Evolutionary conservation across 768 basidiomycete species (phyloP).

Genomic region (Tricholoma matsutake): DNA sequence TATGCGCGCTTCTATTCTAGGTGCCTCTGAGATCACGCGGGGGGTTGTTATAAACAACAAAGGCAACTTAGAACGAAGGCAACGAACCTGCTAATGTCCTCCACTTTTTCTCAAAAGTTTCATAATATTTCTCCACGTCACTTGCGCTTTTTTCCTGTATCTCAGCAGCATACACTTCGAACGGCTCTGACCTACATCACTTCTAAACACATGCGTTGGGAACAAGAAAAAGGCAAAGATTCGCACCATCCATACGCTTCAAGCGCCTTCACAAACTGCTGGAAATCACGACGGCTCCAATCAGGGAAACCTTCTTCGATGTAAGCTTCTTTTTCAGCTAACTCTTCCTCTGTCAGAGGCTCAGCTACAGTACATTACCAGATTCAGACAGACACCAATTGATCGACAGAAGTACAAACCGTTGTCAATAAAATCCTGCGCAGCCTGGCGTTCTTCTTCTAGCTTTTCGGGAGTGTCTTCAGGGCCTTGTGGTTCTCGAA

Average conservation of each 20-base stretch:
- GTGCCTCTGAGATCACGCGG: slow-evolving; percentile 51
- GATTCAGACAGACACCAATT: background rate
- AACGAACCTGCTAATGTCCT: slow-evolving; percentile 71
- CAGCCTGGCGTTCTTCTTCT: slow-evolving; percentile 73
- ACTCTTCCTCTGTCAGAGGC: slow-evolving; percentile 86
- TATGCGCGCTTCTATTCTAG: slow-evolving; percentile 80
- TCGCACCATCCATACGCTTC: slow-evolving; percentile 73
- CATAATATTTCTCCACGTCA: slow-evolving; percentile 75
- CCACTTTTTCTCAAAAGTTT: slow-evolving; percentile 88
- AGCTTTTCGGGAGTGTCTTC: slow-evolving; percentile 82
- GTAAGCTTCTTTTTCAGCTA: slow-evolving; percentile 74
- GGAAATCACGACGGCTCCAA: slow-evolving; percentile 94
- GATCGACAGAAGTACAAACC: slow-evolving; percentile 40
- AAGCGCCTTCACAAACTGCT: slow-evolving; percentile 75
- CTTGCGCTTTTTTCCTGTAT: slow-evolving; percentile 81
- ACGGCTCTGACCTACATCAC: slow-evolving; percentile 53
- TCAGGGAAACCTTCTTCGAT: slow-evolving; percentile 78
- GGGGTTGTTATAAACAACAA: background rate
- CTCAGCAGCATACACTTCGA: slow-evolving; percentile 71
- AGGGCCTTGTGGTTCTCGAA: slow-evolving; percentile 62
- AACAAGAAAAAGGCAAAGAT: background rate
- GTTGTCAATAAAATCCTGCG: slow-evolving; percentile 86
- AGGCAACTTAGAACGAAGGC: background rate
- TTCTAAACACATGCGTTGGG: background rate
- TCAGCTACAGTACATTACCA: slow-evolving; percentile 53